Percentiles rank a stretch among this genome's conserved stretches.
phyloP scores from a whole-genome alignment of 2,329 filamentous ascomycete genomes.

The Pleomassaria siparia region DNA sequence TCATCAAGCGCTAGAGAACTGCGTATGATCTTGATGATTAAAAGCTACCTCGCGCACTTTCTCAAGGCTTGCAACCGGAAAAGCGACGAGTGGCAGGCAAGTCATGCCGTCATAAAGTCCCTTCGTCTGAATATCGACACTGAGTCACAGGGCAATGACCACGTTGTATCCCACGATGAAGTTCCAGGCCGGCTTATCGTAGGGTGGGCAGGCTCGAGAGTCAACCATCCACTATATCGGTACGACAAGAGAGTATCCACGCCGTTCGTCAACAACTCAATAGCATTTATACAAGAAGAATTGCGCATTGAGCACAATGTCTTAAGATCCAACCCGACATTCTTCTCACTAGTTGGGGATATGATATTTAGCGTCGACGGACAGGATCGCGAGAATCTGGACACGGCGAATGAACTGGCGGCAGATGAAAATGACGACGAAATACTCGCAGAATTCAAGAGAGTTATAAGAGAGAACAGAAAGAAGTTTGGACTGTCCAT shows the following conservation, averaged over 20 bases:
- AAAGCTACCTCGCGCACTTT: background rate
- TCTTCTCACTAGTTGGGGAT: background rate
- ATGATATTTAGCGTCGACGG: background rate
- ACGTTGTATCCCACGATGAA: background rate
- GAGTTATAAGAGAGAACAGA: background rate
- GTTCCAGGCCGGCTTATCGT: background rate
- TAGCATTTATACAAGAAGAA: background rate
- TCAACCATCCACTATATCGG: background rate
- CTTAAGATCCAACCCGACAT: background rate
- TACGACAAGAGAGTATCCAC: background rate
- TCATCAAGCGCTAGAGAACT: background rate
- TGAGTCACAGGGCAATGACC: background rate
- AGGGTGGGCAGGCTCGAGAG: background rate
- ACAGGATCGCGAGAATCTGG: background rate
- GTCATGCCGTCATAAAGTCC: background rate
- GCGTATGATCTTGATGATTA: background rate
- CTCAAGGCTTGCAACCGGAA: background rate
- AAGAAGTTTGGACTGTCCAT: background rate
- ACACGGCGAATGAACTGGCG: background rate
- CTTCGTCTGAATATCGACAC: background rate
- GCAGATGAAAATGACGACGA: background rate
- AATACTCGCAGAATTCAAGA: background rate
- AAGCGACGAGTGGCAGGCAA: background rate
- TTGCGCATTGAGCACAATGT: background rate
- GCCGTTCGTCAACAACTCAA: background rate